Evolutionary conservation across 805 yeast genomes (phyloP).

Genomic region (Isabelozyma heimii): DNA sequence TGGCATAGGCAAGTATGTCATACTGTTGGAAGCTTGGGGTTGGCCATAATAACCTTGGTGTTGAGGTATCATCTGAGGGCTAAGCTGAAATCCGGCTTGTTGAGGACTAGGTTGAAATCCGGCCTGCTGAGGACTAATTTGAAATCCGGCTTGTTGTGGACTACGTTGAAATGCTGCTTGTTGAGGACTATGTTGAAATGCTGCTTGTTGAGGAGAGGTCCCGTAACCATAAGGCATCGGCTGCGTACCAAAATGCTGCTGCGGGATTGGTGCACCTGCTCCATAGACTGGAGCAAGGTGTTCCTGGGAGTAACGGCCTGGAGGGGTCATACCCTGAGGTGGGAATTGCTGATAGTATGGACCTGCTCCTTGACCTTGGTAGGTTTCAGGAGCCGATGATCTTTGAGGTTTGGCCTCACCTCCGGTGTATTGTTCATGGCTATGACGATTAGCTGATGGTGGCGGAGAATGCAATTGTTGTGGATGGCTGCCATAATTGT

Average conservation of each 20-base stretch:
- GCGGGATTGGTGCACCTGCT: conserved; percentile 1
- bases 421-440: not conserved
- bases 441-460: not conserved
- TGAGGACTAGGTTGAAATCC: not conserved
- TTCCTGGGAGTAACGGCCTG: conserved; percentile 1
- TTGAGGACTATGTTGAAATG: conserved; percentile 7
- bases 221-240: conserved; percentile 2
- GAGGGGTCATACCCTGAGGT: conserved; percentile 12
- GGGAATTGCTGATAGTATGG: conserved; percentile 12
- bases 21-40: not conserved
- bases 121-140: not conserved
- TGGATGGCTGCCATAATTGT: not conserved
- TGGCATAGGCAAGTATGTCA: not conserved
- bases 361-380: conserved; percentile 15
- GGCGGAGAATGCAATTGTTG: not conserved
- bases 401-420: conserved; percentile 8
- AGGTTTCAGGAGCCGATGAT: conserved; percentile 11
- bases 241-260: not conserved
- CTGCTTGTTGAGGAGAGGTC: conserved; percentile 10
- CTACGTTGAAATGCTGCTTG: conserved; percentile 8
- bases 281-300: not conserved
- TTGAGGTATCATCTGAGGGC: not conserved
- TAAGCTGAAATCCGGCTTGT: not conserved
- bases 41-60: conserved; percentile 1
- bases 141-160: conserved; percentile 2